These are phyloP conservation scores for Solanum hybrid DNA, from an alignment of 305 asterid species.

Conservation along the genomic window DNA sequence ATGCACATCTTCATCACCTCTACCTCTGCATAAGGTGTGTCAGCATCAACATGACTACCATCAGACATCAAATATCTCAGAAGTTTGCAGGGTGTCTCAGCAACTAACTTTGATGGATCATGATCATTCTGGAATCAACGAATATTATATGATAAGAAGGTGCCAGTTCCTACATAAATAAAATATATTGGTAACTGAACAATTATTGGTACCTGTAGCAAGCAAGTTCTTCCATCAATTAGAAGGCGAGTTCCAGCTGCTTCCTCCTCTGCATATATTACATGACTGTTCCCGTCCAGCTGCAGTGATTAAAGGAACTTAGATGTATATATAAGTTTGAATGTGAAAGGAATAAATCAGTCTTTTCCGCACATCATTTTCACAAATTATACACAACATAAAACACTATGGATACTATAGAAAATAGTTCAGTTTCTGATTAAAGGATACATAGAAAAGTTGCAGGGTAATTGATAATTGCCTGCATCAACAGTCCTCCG, in stretches of 20 bases:
- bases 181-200: neutral
- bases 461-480: conserved; percentile 23
- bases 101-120: conserved; percentile 92
- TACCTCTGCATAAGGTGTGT: conserved; percentile 89
- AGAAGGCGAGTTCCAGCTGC: conserved; percentile 99
- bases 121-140: conserved; percentile 72
- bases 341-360: neutral
- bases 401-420: neutral
- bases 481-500: conserved; percentile 98
- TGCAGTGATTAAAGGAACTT: conserved; percentile 21
- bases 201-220: conserved; percentile 57
- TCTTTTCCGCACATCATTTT: neutral
- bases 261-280: conserved; percentile 94
- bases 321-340: neutral
- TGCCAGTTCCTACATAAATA: neutral
- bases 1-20: conserved; percentile 99
- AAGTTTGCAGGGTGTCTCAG: conserved; percentile 98
- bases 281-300: conserved; percentile 94
- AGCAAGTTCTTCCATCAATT: conserved; percentile 97
- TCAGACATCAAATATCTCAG: conserved; percentile 73
- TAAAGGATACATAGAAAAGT: neutral
- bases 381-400: neutral
- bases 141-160: neutral
- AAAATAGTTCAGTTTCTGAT: neutral
- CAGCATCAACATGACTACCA: conserved; percentile 87